These are phyloP conservation scores for Stenogyne calaminthoides DNA, from an alignment of 305 asterid species.

Conservation along the genomic window DNA sequence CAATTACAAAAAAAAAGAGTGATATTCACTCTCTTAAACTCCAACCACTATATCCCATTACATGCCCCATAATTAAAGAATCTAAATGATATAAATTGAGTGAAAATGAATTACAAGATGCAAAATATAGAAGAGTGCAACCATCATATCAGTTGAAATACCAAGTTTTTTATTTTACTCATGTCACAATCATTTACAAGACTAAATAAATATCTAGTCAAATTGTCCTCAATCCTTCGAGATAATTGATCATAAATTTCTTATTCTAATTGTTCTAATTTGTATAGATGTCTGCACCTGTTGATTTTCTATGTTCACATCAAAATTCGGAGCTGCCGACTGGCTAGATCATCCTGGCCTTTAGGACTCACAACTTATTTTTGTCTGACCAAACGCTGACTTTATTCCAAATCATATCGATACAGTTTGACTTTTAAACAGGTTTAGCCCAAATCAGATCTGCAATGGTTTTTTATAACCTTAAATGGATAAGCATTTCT, in stretches of 20 bases:
- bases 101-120: neutral
- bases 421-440: neutral
- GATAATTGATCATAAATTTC: neutral
- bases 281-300: neutral
- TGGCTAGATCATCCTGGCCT: conserved; percentile 5
- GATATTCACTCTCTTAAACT: neutral
- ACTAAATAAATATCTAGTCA: neutral
- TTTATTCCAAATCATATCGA: neutral
- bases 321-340: neutral
- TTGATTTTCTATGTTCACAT: neutral
- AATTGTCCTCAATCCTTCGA: neutral
- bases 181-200: neutral
- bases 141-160: neutral
- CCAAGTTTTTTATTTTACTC: neutral
- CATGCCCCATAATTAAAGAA: neutral
- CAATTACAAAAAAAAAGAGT: neutral
- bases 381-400: neutral
- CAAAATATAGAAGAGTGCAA: too few relatives aligned
- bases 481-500: neutral
- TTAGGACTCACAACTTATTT: too few relatives aligned
- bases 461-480: neutral
- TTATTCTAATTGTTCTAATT: neutral
- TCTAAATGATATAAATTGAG: neutral
- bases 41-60: neutral
- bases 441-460: conserved; percentile 2